Conservation (phyloP, 345 rosid genomes). For the Garcia nutans region DNA sequence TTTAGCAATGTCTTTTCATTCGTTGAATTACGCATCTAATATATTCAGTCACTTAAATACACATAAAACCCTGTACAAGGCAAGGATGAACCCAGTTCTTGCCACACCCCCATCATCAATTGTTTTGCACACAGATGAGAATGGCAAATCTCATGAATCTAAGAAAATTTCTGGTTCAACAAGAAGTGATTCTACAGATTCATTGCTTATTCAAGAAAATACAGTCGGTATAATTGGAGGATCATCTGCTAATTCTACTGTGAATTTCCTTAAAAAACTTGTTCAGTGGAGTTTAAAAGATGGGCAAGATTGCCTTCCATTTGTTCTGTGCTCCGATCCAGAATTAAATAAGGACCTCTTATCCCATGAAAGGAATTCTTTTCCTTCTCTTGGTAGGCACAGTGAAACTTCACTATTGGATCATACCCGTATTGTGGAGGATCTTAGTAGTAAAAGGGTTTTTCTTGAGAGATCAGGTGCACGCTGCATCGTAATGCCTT, state of each 20-base stretch:
- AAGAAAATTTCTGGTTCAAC: slow-evolving; percentile 39
- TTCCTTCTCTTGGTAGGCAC: slow-evolving; percentile 40
- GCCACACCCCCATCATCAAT: slow-evolving; percentile 56
- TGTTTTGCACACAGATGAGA: slow-evolving; percentile 53
- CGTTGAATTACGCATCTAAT: slow-evolving; percentile 41
- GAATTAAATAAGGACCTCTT: slow-evolving; percentile 50
- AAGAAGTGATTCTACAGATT: slow-evolving; percentile 24
- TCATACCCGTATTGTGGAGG: slow-evolving; percentile 33
- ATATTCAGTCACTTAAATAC: slow-evolving; percentile 24
- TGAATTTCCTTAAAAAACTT: slow-evolving; percentile 54
- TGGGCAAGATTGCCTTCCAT: slow-evolving; percentile 50
- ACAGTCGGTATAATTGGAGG: slow-evolving; percentile 80
- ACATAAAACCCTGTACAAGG: slow-evolving; percentile 26
- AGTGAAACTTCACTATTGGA: slow-evolving; percentile 33
- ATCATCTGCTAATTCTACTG: slow-evolving; percentile 49
- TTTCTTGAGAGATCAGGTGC: slow-evolving; percentile 52
- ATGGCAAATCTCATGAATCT: slow-evolving; percentile 43
- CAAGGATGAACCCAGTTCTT: slow-evolving; percentile 44
- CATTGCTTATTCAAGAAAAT: slow-evolving; percentile 49
- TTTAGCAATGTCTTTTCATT: slow-evolving; percentile 47
- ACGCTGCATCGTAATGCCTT: slow-evolving; percentile 50
- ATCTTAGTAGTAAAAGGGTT: slow-evolving; percentile 36
- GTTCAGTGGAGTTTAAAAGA: slow-evolving; percentile 51
- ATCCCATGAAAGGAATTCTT: slow-evolving; percentile 43
- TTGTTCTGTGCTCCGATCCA: slow-evolving; percentile 75